These are phyloP conservation scores for Arabis alpina DNA, from an alignment of 345 rosid genomes.

Conservation along the genomic window DNA sequence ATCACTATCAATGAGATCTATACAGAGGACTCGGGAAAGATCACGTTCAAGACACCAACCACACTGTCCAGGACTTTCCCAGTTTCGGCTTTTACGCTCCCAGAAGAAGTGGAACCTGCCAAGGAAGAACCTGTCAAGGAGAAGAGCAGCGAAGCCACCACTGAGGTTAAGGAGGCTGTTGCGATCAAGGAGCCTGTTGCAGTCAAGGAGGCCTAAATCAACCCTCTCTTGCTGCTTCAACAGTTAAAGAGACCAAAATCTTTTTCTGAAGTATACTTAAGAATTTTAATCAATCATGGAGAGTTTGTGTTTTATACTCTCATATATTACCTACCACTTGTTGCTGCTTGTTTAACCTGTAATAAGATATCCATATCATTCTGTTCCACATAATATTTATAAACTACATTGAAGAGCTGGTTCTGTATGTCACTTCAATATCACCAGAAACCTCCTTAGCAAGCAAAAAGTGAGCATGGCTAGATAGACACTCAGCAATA, in stretches of 20 bases:
- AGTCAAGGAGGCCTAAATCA: conserved; percentile 40
- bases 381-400: conserved; percentile 28
- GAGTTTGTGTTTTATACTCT: conserved; percentile 23
- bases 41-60: conserved; percentile 81
- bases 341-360: conserved; percentile 35
- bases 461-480: conserved; percentile 3
- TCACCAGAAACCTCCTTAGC: conserved; percentile 10
- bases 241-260: conserved; percentile 15
- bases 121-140: conserved; percentile 38
- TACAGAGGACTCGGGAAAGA: conserved; percentile 57
- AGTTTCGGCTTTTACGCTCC: conserved; percentile 62
- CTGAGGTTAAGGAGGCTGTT: conserved; percentile 27
- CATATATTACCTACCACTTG: conserved; percentile 38
- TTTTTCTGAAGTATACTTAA: conserved; percentile 8
- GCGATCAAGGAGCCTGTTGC: conserved; percentile 36
- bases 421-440: conserved; percentile 26
- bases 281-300: conserved; percentile 10
- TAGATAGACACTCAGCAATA: neutral
- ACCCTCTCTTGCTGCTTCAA: neutral
- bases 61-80: conserved; percentile 77
- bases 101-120: conserved; percentile 48
- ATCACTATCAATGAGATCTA: conserved; percentile 62
- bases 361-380: conserved; percentile 40
- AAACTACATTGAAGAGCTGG: conserved; percentile 16
- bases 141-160: conserved; percentile 33